Evolutionary conservation across 2,329 filamentous ascomycete species (phyloP), one percentile per base, ranked within the genome.

Genomic region (Neopestalotiopsis sp.): DNA sequence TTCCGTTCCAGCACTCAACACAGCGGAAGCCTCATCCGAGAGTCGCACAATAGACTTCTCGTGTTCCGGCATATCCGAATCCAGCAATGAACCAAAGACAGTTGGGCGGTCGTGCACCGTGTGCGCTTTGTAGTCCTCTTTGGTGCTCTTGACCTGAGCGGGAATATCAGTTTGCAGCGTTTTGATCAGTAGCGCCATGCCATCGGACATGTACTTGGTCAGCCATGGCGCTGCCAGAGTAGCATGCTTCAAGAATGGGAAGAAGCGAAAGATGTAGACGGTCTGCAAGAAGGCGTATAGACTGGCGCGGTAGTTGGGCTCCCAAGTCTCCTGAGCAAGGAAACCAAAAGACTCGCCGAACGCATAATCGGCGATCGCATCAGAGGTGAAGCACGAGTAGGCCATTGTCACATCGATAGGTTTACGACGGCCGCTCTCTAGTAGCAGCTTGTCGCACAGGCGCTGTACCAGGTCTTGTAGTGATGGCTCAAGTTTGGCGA

Each of bases 301-400:
- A 6, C 74, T 65, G 3, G 67, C 69, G 10, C 73, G 72, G 62
- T 80, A 80, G 67, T 82, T 81, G 5, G 80, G 79, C 32, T 76
- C 74, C 80, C 80, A 82, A 0, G 73, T 77, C 3, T 80, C 72
- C 67, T 80, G 77, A 5, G 72, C 70, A 24, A 79, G 61, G 53
- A 79, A 74, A 1, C 80, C 80, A 66, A 81, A 76, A 4, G 73
- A 72, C 58, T 81, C 77, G 10, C 81, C 81, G 67, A 82, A 83
- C 28, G 75, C 76, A 63, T 81, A 82, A 1, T 76, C 73, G 1
- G 77, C 78, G 34, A 82, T 82, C 2, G 77, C 76, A n/a, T 83
- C 81, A 0, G 79, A 76, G 0, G 80, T 81, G 66, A 81, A 81
- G 70, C 80, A 82, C 68, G 78, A 81, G 65, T 79, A 81, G 1